Evolutionary conservation across 306 rosid genomes (phyloP).

Genomic region (Castanospermum australe): DNA sequence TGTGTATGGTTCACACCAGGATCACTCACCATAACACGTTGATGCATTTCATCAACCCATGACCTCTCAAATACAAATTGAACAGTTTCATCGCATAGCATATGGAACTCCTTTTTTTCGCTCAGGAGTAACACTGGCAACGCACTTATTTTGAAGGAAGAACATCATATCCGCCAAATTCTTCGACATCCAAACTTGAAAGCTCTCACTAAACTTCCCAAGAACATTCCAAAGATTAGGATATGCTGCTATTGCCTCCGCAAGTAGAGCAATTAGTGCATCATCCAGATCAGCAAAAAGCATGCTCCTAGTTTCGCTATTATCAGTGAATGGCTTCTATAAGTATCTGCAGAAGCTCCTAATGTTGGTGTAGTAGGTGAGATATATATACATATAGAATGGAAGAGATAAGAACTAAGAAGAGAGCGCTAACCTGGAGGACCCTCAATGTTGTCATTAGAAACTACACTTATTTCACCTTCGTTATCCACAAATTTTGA

Average conservation of each 20-base stretch:
- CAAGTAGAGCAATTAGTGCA: conserved; percentile 9
- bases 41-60: conserved; percentile 21
- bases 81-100: conserved; percentile 1
- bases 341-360: background rate
- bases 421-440: background rate
- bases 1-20: background rate
- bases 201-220: background rate
- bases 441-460: background rate
- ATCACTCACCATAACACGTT: background rate
- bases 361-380: background rate
- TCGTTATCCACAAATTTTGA: background rate
- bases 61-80: conserved; percentile 17
- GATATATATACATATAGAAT: background rate
- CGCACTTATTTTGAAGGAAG: background rate
- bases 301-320: background rate
- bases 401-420: background rate
- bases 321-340: background rate
- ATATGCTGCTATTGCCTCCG: background rate
- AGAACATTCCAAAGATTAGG: conserved; percentile 18
- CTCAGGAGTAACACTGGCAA: background rate
- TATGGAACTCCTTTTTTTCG: background rate
- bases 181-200: conserved; percentile 19
- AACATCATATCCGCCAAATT: conserved; percentile 14
- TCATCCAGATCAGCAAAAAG: conserved; percentile 6
- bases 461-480: background rate